These are phyloP conservation scores for Nakazawaea pomicola DNA, from an alignment of 805 yeast species.

Conservation along the genomic window DNA sequence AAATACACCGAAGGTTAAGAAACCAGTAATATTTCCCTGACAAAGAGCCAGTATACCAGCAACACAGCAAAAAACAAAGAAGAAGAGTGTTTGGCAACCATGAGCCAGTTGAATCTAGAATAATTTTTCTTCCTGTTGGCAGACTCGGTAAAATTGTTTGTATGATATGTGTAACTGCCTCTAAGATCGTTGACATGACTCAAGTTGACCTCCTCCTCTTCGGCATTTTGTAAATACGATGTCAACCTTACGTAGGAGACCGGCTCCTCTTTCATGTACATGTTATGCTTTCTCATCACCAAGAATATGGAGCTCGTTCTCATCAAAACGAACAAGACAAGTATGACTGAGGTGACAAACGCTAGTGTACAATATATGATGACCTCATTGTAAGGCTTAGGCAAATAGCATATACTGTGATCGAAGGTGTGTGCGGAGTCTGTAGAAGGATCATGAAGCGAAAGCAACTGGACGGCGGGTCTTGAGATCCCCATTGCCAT, in stretches of 20 bases:
- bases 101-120: constrained; percentile 1
- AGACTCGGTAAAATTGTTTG: constrained; percentile 3
- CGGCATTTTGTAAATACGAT: constrained; percentile 2
- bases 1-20: constrained; percentile 6
- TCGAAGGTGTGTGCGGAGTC: constrained; percentile 19
- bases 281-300: neutral
- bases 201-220: constrained; percentile 3
- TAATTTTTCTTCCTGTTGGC: constrained; percentile 1
- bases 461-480: constrained; percentile 76
- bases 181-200: neutral
- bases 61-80: constrained; percentile 1
- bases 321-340: constrained; percentile 6
- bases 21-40: constrained; percentile 16
- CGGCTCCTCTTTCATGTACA: constrained; percentile 5
- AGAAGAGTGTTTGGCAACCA: neutral
- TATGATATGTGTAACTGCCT: constrained; percentile 10
- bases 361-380: constrained; percentile 33
- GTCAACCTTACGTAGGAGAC: constrained; percentile 8
- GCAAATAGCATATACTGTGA: constrained; percentile 41
- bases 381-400: constrained; percentile 40
- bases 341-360: constrained; percentile 16
- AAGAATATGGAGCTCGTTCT: constrained; percentile 6
- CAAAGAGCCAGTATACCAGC: constrained; percentile 6
- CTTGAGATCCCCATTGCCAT: constrained; percentile 83
- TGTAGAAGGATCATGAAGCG: constrained; percentile 34